Conservation (phyloP, 306 rosid genomes). For the Albizia julibrissin region DNA sequence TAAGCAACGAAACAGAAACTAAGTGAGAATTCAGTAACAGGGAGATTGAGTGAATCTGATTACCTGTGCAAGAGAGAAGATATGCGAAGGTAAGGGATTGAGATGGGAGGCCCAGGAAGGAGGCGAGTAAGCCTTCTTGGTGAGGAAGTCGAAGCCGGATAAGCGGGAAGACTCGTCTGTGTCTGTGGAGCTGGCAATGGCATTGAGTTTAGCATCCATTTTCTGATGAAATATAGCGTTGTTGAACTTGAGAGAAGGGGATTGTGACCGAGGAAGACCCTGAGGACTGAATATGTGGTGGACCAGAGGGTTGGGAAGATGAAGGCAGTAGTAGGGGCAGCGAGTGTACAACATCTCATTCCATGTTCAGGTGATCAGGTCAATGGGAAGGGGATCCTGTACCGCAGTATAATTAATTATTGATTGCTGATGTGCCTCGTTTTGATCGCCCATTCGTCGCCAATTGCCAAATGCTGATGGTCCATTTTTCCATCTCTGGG, state of each 20-base stretch:
- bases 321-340: background rate
- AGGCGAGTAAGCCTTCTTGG: conserved; percentile 57
- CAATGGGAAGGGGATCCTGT: background rate
- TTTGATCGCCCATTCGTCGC: background rate
- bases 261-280: background rate
- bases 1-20: background rate
- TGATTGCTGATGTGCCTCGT: background rate
- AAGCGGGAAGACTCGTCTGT: background rate
- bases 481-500: too few relatives aligned
- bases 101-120: conserved; percentile 92
- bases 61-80: conserved; percentile 79
- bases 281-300: conserved; percentile 8
- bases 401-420: background rate
- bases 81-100: conserved; percentile 67
- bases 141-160: conserved; percentile 46
- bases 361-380: background rate
- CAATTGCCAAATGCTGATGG: background rate
- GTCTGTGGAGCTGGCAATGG: background rate
- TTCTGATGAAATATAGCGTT: conserved; percentile 1
- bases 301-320: background rate
- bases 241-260: background rate
- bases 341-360: conserved; percentile 31
- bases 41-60: background rate
- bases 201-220: conserved; percentile 39
- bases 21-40: background rate